Evolutionary conservation across 352 stramenopile genomes (phyloP).

Genomic region (Globisporangium paroecandrum): DNA sequence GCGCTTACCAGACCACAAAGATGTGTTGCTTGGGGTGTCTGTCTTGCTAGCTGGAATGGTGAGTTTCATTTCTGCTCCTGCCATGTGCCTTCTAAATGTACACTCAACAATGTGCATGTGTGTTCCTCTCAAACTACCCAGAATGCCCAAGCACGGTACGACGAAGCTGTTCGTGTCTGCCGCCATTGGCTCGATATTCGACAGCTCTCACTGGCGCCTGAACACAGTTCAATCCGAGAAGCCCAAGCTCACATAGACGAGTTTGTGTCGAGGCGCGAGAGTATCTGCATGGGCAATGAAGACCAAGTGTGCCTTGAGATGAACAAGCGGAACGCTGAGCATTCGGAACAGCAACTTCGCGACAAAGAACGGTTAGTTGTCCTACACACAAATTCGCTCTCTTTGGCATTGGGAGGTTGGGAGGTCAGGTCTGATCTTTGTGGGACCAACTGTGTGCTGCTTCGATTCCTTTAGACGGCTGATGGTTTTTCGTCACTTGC

Average conservation of each 20-base stretch:
- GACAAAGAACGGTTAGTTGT: constrained; percentile 26
- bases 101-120: not conserved
- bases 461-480: constrained; percentile 25
- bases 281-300: constrained; percentile 27
- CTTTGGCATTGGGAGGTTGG: not conserved
- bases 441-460: not conserved
- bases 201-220: not conserved
- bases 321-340: constrained; percentile 21
- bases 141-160: constrained; percentile 22
- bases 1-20: constrained; percentile 37
- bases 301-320: constrained; percentile 29
- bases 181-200: constrained; percentile 21
- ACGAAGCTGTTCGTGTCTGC: constrained; percentile 26
- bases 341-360: constrained; percentile 19
- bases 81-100: not conserved
- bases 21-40: constrained; percentile 34
- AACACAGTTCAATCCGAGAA: constrained; percentile 21
- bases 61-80: not conserved
- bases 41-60: constrained; percentile 49
- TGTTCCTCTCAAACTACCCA: constrained; percentile 3
- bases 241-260: constrained; percentile 26
- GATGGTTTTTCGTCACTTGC: constrained; percentile 28
- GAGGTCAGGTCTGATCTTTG: not conserved
- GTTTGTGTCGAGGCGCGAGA: constrained; percentile 39
- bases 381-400: not conserved